Conservation (phyloP, 495 filamentous ascomycete genomes). For the Saxispiralis lemnorum region DNA sequence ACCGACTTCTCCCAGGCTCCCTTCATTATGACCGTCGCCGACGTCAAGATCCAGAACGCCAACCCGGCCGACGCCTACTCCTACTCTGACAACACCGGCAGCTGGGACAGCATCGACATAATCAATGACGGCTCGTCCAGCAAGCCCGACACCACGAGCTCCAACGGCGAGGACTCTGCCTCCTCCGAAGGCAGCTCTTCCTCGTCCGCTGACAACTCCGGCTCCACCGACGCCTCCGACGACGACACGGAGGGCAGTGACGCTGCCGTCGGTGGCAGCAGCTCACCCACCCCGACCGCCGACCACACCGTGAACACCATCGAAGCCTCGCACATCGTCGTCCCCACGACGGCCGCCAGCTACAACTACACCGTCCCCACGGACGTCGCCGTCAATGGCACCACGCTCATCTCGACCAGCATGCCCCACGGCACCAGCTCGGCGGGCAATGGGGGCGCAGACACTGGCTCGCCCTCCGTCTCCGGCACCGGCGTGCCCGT, state of each 20-base stretch:
- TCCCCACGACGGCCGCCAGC: neutral
- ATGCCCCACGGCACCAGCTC: no score
- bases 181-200: no score
- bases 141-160: neutral
- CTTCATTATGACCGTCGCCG: slow-evolving; percentile 61
- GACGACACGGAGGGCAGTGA: no score
- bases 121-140: neutral
- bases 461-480: no score
- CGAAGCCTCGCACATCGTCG: neutral
- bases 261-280: no score
- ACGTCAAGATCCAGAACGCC: slow-evolving; percentile 47
- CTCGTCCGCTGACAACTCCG: neutral
- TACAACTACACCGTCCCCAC: neutral
- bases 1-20: slow-evolving; percentile 54
- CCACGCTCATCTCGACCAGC: no score
- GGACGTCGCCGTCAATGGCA: no score
- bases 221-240: no score
- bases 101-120: slow-evolving; percentile 22
- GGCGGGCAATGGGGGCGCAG: no score
- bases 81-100: slow-evolving; percentile 47
- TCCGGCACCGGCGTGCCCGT: no score
- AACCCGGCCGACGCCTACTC: slow-evolving; percentile 48
- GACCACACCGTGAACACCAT: neutral
- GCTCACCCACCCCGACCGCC: no score
- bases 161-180: neutral